Percentiles rank a stretch among this genome's conserved stretches.
phyloP scores from a whole-genome alignment of 176 grass and related monocot species.

The Panicum miliaceum region DNA sequence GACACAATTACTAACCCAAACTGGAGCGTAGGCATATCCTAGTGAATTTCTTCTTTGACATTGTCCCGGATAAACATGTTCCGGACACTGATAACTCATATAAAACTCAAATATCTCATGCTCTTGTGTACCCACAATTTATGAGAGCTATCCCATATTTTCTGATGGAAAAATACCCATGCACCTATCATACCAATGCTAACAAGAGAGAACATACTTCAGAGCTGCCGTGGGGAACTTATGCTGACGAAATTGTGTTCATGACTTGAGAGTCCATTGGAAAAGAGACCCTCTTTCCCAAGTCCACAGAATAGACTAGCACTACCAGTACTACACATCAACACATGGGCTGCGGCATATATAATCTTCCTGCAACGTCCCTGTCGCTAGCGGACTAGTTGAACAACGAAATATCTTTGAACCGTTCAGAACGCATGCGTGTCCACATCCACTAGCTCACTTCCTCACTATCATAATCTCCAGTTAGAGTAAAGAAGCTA shows the following conservation, averaged over 20 bases:
- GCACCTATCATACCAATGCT: background rate
- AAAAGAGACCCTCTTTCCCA: background rate
- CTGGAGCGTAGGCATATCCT: background rate
- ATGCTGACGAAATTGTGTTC: background rate
- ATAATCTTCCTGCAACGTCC: background rate
- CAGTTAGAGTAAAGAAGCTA: background rate
- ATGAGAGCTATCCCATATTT: background rate
- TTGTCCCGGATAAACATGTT: background rate
- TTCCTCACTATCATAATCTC: background rate
- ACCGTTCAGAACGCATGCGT: background rate
- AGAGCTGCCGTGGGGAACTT: background rate
- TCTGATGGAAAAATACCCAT: background rate
- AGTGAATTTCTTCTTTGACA: background rate
- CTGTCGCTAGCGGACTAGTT: constrained; percentile 10
- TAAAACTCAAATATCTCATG: background rate
- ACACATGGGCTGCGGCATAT: background rate
- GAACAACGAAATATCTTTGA: background rate
- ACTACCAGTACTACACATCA: background rate
- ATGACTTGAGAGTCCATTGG: background rate
- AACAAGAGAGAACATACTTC: background rate
- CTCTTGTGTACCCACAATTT: background rate
- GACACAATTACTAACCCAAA: background rate
- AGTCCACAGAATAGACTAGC: background rate
- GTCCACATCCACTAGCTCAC: background rate
- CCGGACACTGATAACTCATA: background rate